Base-by-base conservation (phyloP, 352 stramenopile species). In the Paralagenidium karlingii region DNA sequence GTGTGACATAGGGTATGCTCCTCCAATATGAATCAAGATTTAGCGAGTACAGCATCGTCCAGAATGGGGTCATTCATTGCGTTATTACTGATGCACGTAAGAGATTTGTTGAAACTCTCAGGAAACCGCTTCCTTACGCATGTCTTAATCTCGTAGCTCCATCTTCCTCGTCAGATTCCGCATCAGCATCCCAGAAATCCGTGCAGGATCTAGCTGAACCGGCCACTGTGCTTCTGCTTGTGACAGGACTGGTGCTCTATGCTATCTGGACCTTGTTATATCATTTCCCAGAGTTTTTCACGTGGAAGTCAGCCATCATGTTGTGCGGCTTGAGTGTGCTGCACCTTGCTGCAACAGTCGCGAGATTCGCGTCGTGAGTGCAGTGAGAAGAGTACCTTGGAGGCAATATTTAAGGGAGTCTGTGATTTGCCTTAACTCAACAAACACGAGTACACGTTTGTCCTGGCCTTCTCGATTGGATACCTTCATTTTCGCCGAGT, bases 231-330 rank as follows among this genome's bases (percentile, higher is more conserved):
- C 48, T 88, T 34, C 47, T 88, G 15, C 24, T 76, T 24, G 45
- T 77, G 24, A 88, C 70, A 19, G 70, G 74, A 11, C 34, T 81
- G 11, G 58, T 74, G 16, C 54, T 88, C 25, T 88, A 83, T 34
- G 64, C 70, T 3, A 36, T 88, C 12, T 88, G 74, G 74, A 82
- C 70, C 38, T 45, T 82, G n/a, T 59, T 85, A 28, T 85, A 84
- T 47, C 65, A 88, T 51, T 81, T 76, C 43, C 74, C 74, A 22
- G 63, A 88, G 34, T 55, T 82, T 3, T 85, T 84, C 36, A 69
- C 70, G 22, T 85, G 70, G 74, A 85, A 79, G 43, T 63, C 68
- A 21, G 63, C 77, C 40, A 36, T 75, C n/a, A n/a, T 88, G 49
- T 54, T 88, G 18, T 53, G 61, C 15, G 20, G 74, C 19, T 63